Conservation (phyloP, 495 filamentous ascomycete genomes). For the Podospora tetraspora region DNA sequence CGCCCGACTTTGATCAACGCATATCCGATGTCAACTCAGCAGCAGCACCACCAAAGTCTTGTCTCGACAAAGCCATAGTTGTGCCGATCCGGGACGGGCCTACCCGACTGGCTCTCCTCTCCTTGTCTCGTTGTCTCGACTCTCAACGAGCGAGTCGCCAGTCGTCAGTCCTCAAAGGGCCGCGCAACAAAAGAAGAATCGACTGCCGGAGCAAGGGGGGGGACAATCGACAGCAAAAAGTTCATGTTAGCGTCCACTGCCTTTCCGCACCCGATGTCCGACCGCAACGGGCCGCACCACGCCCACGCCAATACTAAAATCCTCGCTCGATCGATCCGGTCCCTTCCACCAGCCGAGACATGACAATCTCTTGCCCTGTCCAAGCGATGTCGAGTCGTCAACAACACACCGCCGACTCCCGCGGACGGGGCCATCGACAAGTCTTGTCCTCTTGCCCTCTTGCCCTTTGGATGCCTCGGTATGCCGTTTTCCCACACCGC, state of each 20-base stretch:
- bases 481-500: background rate
- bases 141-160: background rate
- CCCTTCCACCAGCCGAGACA: constrained; percentile 10
- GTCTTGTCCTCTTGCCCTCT: too few species aligned
- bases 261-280: constrained; percentile 5
- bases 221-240: background rate
- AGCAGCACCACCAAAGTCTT: background rate
- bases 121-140: background rate
- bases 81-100: background rate
- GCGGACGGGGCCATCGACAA: too few species aligned
- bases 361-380: background rate
- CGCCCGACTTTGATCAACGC: background rate
- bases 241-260: background rate
- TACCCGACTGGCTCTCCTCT: constrained; percentile 1
- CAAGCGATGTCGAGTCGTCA: too few species aligned
- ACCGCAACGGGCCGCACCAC: constrained; percentile 13
- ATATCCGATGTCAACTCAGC: background rate
- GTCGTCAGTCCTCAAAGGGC: background rate
- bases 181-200: background rate
- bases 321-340: background rate
- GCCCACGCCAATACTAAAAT: constrained; percentile 5
- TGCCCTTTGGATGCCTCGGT: background rate
- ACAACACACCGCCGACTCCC: too few species aligned
- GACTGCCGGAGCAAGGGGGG: constrained; percentile 6
- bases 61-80: background rate